Evolutionary conservation across 768 basidiomycete genomes (phyloP).

Genomic region (Royoungia palumana): DNA sequence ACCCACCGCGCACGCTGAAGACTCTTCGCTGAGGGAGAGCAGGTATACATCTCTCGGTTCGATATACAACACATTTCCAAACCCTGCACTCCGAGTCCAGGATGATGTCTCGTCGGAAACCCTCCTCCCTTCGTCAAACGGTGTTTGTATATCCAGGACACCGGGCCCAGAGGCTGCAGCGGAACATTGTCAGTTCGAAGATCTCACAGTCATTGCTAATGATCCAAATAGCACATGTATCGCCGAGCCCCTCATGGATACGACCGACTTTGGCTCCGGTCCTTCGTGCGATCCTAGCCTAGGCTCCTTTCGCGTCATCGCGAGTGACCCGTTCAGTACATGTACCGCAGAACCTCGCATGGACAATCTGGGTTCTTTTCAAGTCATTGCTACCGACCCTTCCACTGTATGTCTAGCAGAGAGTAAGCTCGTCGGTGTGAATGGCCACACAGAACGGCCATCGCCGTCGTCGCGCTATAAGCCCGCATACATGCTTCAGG

Average conservation of each 20-base stretch:
- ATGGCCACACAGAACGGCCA: neutral
- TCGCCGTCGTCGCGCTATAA: constrained; percentile 43
- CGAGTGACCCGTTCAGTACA: constrained; percentile 15
- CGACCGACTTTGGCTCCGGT: neutral
- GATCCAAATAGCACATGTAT: constrained; percentile 17
- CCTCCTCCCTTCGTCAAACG: constrained; percentile 19
- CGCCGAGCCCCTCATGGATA: constrained; percentile 9
- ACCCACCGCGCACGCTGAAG: neutral
- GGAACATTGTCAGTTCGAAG: neutral
- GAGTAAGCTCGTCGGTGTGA: constrained; percentile 1
- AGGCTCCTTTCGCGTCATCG: constrained; percentile 18
- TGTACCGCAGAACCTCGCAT: constrained; percentile 15
- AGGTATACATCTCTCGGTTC: constrained; percentile 99
- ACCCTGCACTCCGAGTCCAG: constrained; percentile 67
- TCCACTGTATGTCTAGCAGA: constrained; percentile 18
- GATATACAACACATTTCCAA: constrained; percentile 90
- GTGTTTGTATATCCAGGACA: constrained; percentile 16
- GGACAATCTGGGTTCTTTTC: constrained; percentile 9
- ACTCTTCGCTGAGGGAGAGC: neutral
- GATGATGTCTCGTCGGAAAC: constrained; percentile 7
- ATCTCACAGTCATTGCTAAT: constrained; percentile 18
- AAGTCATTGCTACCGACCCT: constrained; percentile 22
- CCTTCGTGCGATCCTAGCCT: neutral
- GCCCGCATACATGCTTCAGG: constrained; percentile 79
- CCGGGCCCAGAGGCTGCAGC: neutral